A percentile compares a stretch with the other conserved stretches of the same genome.
Evolutionary conservation across 2,329 filamentous ascomycete genomes (phyloP).

Genomic region (Penicillium crustosum): DNA sequence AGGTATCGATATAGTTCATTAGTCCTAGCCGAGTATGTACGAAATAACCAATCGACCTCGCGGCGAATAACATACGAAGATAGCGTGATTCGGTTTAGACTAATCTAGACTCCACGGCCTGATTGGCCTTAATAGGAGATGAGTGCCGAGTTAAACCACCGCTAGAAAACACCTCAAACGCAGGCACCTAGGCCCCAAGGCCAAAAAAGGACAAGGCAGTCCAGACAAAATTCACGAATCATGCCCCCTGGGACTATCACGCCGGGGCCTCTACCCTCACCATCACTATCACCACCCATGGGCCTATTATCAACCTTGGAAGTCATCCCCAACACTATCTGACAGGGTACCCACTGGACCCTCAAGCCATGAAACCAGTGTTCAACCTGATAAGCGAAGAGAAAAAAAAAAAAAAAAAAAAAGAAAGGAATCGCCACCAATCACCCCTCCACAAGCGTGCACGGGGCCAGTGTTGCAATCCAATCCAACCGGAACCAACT

Average conservation of each 20-base stretch:
- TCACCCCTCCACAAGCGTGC: background rate
- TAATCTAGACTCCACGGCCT: background rate
- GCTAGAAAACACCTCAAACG: background rate
- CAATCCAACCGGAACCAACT: background rate
- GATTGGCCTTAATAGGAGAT: background rate
- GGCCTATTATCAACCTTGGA: background rate
- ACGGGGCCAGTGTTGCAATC: background rate
- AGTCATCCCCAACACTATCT: background rate
- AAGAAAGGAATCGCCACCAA: background rate
- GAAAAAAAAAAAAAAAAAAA: background rate
- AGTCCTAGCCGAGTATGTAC: background rate
- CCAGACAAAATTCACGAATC: background rate
- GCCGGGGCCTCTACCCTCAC: background rate
- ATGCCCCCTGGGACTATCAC: background rate
- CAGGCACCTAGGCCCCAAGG: background rate
- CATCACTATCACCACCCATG: background rate
- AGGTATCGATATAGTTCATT: background rate
- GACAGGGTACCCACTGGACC: background rate
- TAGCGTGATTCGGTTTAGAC: background rate
- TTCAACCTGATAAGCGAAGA: background rate
- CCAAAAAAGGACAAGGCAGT: too few relatives aligned
- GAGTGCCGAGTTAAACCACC: background rate
- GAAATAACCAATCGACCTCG: background rate
- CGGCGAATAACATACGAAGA: background rate
- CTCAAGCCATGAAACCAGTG: background rate